Conservation (phyloP, 768 basidiomycete species). For the Panaeolus cyanescens region DNA sequence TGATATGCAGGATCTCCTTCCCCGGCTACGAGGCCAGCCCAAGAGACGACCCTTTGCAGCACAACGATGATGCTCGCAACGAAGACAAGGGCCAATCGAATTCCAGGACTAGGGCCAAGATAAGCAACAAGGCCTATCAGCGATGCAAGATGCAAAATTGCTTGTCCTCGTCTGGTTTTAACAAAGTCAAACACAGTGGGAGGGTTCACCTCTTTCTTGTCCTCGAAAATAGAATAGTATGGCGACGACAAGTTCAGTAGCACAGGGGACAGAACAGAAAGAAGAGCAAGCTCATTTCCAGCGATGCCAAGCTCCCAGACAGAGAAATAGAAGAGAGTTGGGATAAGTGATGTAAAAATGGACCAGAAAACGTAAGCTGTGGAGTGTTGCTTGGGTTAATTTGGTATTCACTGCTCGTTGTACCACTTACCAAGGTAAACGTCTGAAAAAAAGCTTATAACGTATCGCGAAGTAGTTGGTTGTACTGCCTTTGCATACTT, state of each 20-base stretch:
- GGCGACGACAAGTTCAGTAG: conserved; percentile 49
- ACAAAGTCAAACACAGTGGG: conserved; percentile 42
- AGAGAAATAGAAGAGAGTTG: conserved; percentile 88
- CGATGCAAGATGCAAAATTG: conserved; percentile 48
- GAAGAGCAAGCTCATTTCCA: conserved; percentile 76
- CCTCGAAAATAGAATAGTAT: conserved; percentile 14
- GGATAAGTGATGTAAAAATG: conserved; percentile 74
- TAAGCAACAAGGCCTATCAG: conserved; percentile 58
- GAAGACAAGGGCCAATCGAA: conserved; percentile 59
- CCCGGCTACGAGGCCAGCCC: conserved; percentile 40
- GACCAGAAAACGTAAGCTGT: conserved; percentile 84
- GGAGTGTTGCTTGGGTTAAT: conserved; percentile 9
- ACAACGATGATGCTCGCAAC: conserved; percentile 52
- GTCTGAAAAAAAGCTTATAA: conserved; percentile 39
- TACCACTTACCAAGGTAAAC: conserved; percentile 59
- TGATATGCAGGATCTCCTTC: conserved; percentile 43
- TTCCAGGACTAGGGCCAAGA: conserved; percentile 46
- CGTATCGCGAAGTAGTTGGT: conserved; percentile 6
- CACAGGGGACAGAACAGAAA: conserved; percentile 70
- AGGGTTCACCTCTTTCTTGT: background rate
- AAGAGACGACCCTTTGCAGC: conserved; percentile 52
- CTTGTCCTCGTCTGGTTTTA: conserved; percentile 48
- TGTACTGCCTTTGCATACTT: background rate
- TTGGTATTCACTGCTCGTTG: conserved; percentile 4
- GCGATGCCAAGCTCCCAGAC: conserved; percentile 88